Conservation (phyloP, 116 monocot species). For the Posidonia oceanica region DNA sequence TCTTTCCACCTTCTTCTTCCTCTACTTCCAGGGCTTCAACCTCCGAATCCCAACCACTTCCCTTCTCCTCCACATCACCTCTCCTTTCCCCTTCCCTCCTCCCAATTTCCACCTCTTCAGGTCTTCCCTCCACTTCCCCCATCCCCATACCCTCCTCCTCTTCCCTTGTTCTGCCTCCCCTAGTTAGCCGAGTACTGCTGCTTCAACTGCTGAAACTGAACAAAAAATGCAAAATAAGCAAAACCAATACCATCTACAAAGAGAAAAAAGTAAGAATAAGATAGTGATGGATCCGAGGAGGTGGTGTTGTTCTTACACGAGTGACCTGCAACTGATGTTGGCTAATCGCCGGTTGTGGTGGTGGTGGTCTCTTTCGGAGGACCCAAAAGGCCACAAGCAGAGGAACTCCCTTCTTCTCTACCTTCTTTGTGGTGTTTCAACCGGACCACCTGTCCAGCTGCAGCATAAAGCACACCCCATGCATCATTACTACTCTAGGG, state of each 20-base stretch:
- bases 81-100: too few species aligned
- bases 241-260: neutral
- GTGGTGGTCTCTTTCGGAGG: constrained; percentile 8
- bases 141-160: neutral
- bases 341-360: neutral
- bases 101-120: too few species aligned
- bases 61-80: too few species aligned
- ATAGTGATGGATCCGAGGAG: neutral
- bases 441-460: constrained; percentile 32
- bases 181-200: constrained; percentile 12
- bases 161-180: constrained; percentile 4
- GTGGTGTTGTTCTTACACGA: neutral
- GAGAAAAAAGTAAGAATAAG: neutral
- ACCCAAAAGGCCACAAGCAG: constrained; percentile 8
- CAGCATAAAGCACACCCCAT: constrained; percentile 31
- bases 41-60: too few species aligned
- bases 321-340: constrained; percentile 19
- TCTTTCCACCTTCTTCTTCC: too few species aligned
- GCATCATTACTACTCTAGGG: constrained; percentile 17
- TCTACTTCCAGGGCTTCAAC: too few species aligned
- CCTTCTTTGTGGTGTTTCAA: constrained; percentile 5
- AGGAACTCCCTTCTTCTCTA: neutral
- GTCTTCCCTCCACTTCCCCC: neutral
- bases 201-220: constrained; percentile 27
- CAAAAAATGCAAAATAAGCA: neutral